Evolutionary conservation across 257 asterid genomes (phyloP).

Genomic region (Verbena officinalis): DNA sequence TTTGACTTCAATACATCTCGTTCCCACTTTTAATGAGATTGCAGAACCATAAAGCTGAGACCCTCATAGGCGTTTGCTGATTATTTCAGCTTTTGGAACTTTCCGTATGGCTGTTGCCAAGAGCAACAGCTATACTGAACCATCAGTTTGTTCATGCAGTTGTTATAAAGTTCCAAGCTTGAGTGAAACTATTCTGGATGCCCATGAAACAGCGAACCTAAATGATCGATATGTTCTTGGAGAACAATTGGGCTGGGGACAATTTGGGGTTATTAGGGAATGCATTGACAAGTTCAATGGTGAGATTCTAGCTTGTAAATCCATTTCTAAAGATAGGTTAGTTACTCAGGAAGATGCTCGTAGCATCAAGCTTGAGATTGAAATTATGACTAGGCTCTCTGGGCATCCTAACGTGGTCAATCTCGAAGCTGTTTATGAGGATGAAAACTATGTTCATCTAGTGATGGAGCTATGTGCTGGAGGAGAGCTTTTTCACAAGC

Average conservation of each 20-base stretch:
- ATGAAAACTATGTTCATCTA: constrained; percentile 72
- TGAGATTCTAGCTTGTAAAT: constrained; percentile 80
- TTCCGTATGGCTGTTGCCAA: constrained; percentile 76
- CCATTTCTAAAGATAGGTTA: constrained; percentile 75
- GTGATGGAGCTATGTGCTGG: constrained; percentile 95
- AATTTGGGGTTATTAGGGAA: constrained; percentile 71
- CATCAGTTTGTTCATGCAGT: constrained; percentile 40
- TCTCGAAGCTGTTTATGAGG: constrained; percentile 81
- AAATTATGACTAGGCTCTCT: constrained; percentile 76
- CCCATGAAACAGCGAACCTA: constrained; percentile 41
- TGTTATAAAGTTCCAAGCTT: constrained; percentile 57
- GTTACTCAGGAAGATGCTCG: constrained; percentile 73
- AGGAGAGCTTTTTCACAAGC: constrained; percentile 78
- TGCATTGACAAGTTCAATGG: constrained; percentile 65
- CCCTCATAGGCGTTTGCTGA: constrained; percentile 29
- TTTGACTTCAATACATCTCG: constrained; percentile 40
- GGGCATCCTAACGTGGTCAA: constrained; percentile 83
- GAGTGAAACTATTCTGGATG: constrained; percentile 54
- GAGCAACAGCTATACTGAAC: constrained; percentile 50
- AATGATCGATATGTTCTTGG: constrained; percentile 63
- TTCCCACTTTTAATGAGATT: constrained; percentile 21
- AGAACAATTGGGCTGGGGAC: constrained; percentile 78
- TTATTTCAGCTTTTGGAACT: constrained; percentile 31
- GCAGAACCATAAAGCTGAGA: constrained; percentile 25
- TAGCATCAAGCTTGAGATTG: constrained; percentile 80